Evolutionary conservation across 306 rosid genomes (phyloP), one percentile per base, ranked within the genome.

Genomic region (Prunus padus): DNA sequence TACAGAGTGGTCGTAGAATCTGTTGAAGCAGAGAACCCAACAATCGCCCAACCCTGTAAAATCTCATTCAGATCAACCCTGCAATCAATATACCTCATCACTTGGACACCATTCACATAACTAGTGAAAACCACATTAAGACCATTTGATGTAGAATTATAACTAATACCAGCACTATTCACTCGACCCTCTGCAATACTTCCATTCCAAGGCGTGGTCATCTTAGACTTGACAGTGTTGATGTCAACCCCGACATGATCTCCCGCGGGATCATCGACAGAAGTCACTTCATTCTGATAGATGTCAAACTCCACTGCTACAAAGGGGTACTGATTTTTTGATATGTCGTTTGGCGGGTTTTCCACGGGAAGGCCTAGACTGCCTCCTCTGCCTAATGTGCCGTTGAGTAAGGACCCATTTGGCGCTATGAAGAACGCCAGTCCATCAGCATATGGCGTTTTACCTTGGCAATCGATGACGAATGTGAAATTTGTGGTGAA

Each of bases 301-400:
- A 82, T 82, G 80, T 87, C 90, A 52, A 87, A 82, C 81, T 87
- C 88, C 31, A 84, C 83, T 4, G 83, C 88, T 8, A 84, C 82
- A 67, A 84, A 79, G 4, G 47, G 25, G 40, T 64, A 64, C 68
- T 64, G 12, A 33, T 33, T 0, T n/a, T 19, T 28, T 9, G 68
- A 33, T 5, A 2, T 3, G 37, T 3, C 3, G 33, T 3, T 13
- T 9, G 1, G 6, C 14, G 45, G 44, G 13, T 33, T 31, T 1
- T 31, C 11, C 1, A 33, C 13, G 3, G 47, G 15, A 11, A 57
- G 63, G 63, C 63, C 63, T 7, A 57, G 11, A 50, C 19, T 50
- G 20, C 55, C 55, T 3, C 31, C 63, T 10, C 16, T 57, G 2
- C 63, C 63, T 23, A 57, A 4, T 2, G 63, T 57, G 28, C 5